Evolutionary conservation across 2,329 filamentous ascomycete species (phyloP), one percentile per base, ranked within the genome.

Genomic region (Shiraia bambusicola): DNA sequence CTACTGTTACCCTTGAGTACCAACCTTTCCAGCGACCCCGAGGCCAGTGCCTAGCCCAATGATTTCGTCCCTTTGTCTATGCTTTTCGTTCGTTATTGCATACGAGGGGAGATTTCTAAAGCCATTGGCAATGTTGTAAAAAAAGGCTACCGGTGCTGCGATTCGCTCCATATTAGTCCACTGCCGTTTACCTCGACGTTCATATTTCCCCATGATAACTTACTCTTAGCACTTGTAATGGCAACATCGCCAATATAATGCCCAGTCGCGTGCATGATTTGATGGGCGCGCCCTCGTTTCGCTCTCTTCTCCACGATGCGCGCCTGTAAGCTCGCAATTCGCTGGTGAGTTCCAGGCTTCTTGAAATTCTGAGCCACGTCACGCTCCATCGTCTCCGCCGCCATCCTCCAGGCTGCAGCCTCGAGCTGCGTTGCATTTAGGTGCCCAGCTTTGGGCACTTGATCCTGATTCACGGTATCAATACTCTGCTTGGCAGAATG

Each of bases 21-120:
- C 1, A 17, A 53, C 54, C 30, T 76, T 88, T 3, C 86, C 80
- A 1, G 89, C 90, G 28, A 88, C 81, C 45, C 77, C 82, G 14
- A 94, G 69, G 0, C 89, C 89, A 46, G 82, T 87, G 26, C 79
- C 76, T 28, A 94, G 71, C 25, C 82, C 85, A 0, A 85, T 88
- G 14, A 58, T 51, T n/a, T 56, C 53, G n/a, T 58, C 53, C 13
- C 55, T 30, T 33, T 42, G 45, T 4, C 53, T 33, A 9, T 46
- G 43, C 6, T 36, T 26, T 22, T 56, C 55, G 17, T 55, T 48
- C 14, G 34, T 40, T 16, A 54, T 45, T 3, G 37, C 16, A 16
- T 56, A 56, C 1, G 55, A 55, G 1, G 53, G 55, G 1, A 49
- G 0, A 14, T 58, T 56, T 1, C 51, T 49, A 17, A 49, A 53